phyloP scores from a whole-genome alignment of 371 early-diverging fungal genomes.

The Mortierella sp. region DNA sequence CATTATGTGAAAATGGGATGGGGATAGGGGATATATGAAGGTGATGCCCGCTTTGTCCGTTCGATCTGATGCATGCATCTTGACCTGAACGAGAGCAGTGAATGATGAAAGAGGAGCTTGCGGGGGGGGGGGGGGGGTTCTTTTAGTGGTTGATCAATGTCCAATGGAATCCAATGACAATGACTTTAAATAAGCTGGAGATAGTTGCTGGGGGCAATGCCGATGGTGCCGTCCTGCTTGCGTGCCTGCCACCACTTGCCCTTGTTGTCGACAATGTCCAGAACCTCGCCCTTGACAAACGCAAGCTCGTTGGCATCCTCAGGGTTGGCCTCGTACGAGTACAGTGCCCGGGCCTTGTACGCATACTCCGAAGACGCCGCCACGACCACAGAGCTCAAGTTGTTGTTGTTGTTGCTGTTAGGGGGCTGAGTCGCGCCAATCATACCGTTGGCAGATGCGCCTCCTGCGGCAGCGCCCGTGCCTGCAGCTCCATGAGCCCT shows the following conservation, averaged over 20 bases:
- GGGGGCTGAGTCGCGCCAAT: conserved; percentile 3
- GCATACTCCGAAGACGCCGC: conserved; percentile 57
- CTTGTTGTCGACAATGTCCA: conserved; percentile 90
- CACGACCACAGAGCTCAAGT: conserved; percentile 56
- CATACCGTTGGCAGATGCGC: conserved; percentile 22
- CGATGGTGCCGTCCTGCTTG: conserved; percentile 82
- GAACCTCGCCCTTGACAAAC: conserved; percentile 87
- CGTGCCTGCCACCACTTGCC: conserved; percentile 98
- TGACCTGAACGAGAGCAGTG: too few relatives aligned
- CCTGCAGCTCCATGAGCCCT: conserved; percentile 30
- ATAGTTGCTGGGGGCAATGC: conserved; percentile 96
- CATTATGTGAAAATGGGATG: too few relatives aligned
- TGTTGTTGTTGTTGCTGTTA: conserved; percentile 17
- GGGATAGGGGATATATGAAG: too few relatives aligned
- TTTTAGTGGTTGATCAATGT: too few relatives aligned
- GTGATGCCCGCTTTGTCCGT: too few relatives aligned
- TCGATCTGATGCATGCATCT: too few relatives aligned
- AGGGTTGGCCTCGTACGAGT: conserved; percentile 82
- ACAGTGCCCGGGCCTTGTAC: conserved; percentile 72
- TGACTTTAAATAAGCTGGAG: conserved; percentile 43
- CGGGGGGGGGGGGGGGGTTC: too few relatives aligned
- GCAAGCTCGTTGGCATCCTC: conserved; percentile 95
- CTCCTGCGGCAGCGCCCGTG: conserved; percentile 21
- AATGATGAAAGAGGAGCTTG: too few relatives aligned
- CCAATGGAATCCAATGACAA: too few relatives aligned